Percentiles rank a stretch among this genome's conserved stretches.
Conservation (phyloP, 2,329 filamentous ascomycete genomes). For the Monosporascus sp. region DNA sequence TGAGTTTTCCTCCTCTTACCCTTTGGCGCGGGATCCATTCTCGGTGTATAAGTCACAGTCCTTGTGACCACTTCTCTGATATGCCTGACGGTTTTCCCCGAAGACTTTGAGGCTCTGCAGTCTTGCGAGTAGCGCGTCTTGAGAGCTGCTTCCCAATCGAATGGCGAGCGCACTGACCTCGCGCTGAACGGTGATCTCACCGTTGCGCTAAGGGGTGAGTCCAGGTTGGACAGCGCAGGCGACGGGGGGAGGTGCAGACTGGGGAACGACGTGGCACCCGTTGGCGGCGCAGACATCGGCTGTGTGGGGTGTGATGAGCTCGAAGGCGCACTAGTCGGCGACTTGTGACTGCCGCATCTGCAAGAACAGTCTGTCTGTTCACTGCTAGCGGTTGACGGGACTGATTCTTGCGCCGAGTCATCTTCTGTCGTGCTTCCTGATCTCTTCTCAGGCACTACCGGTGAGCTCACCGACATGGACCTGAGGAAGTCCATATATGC, state of each 20-base stretch:
- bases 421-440: constrained; percentile 46
- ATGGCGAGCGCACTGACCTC: constrained; percentile 60
- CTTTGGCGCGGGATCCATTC: constrained; percentile 81
- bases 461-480: constrained; percentile 70
- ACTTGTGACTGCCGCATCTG: constrained; percentile 49
- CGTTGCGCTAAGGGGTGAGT: constrained; percentile 64
- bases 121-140: constrained; percentile 61
- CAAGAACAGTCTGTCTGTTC: constrained; percentile 52
- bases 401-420: constrained; percentile 36
- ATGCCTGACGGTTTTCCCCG: constrained; percentile 59
- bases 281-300: constrained; percentile 56
- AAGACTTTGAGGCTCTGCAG: constrained; percentile 47
- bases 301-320: constrained; percentile 46
- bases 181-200: constrained; percentile 71
- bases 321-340: constrained; percentile 37
- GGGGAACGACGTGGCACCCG: constrained; percentile 55
- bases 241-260: constrained; percentile 75
- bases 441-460: constrained; percentile 52
- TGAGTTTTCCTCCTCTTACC: constrained; percentile 77
- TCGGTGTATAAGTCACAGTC: constrained; percentile 84
- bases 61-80: constrained; percentile 91
- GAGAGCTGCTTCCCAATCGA: constrained; percentile 71
- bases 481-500: constrained; percentile 94
- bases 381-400: constrained; percentile 52
- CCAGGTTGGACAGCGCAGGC: constrained; percentile 59